phyloP scores from a whole-genome alignment of 2,329 filamentous ascomycete species.

The Penicillium sp. region DNA sequence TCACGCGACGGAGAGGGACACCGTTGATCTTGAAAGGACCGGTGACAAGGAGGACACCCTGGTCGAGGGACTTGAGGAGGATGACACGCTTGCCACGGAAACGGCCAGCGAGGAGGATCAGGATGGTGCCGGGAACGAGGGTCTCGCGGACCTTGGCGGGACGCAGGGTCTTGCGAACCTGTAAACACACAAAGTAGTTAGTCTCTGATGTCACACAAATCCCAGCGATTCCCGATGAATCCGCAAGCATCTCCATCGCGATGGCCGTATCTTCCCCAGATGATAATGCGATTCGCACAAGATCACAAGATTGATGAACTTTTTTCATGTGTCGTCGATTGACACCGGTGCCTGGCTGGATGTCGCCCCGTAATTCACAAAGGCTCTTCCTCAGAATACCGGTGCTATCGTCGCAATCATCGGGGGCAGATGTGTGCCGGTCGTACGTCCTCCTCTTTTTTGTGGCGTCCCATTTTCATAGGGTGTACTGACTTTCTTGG shows the following conservation, averaged over 20 bases:
- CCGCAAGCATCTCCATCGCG: conserved; percentile 2
- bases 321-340: conserved; percentile 14
- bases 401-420: conserved; percentile 33
- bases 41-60: conserved; percentile 98
- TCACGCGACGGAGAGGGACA: conserved; percentile 82
- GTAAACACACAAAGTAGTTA: conserved; percentile 34
- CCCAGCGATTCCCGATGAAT: conserved; percentile 5
- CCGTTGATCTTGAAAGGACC: conserved; percentile 99
- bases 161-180: conserved; percentile 94
- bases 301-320: conserved; percentile 2
- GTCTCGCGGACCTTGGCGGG: conserved; percentile 82
- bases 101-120: conserved; percentile 98
- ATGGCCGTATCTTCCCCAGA: conserved; percentile 8
- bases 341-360: conserved; percentile 21
- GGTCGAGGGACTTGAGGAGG: conserved; percentile 94
- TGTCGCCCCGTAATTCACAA: conserved; percentile 12
- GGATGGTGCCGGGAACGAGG: conserved; percentile 90
- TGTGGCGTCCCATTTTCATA: conserved; percentile 16
- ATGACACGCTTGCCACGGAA: conserved; percentile 99
- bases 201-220: conserved; percentile 15
- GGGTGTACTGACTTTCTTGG: conserved; percentile 82
- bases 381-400: conserved; percentile 18
- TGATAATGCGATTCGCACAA: conserved; percentile 10
- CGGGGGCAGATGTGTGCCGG: conserved; percentile 21
- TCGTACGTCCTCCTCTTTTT: conserved; percentile 27